A percentile compares a stretch with the other conserved stretches of the same genome.
These are phyloP conservation scores for Diplodia intermedia DNA, from an alignment of 2,329 filamentous ascomycete genomes.

Conservation along the genomic window DNA sequence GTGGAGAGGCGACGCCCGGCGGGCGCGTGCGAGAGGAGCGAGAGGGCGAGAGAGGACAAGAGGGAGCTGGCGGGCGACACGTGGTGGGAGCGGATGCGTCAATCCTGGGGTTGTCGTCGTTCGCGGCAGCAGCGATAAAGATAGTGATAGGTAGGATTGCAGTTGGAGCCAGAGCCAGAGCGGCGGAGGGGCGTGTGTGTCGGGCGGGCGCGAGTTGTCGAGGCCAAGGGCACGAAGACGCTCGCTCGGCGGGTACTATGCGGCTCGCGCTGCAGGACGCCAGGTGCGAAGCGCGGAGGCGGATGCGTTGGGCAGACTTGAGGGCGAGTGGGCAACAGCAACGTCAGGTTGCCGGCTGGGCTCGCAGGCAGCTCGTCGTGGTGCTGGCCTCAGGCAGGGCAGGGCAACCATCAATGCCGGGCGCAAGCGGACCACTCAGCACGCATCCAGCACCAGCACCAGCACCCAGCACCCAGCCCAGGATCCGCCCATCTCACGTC, in stretches of 20 bases:
- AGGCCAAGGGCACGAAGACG: not conserved
- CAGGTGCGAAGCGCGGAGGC: conserved; percentile 26
- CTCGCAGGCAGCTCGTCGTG: not conserved
- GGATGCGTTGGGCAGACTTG: conserved; percentile 25
- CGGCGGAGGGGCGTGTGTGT: conserved; percentile 2
- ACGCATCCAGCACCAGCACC: no score
- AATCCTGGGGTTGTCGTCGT: conserved; percentile 31
- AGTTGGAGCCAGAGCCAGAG: conserved; percentile 17
- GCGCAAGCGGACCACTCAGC: conserved; percentile 3
- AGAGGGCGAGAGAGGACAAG: not conserved
- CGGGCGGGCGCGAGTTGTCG: conserved; percentile 17
- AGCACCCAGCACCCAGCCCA: not conserved
- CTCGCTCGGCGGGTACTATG: conserved; percentile 19
- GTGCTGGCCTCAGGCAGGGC: conserved; percentile 2
- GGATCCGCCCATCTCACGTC: conserved; percentile 1
- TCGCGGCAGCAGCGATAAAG: conserved; percentile 32
- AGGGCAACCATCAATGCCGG: not conserved
- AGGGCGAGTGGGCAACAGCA: conserved; percentile 6
- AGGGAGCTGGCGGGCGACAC: conserved; percentile 29
- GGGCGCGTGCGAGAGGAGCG: conserved; percentile 8
- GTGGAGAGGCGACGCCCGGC: not conserved
- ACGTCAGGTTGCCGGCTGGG: conserved; percentile 10
- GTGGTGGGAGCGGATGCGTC: conserved; percentile 35
- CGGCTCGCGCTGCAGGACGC: conserved; percentile 29
- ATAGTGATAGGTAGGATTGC: conserved; percentile 32